Evolutionary conservation across 2,329 filamentous ascomycete genomes (phyloP).

Genomic region (Arthrobotrys iridis): DNA sequence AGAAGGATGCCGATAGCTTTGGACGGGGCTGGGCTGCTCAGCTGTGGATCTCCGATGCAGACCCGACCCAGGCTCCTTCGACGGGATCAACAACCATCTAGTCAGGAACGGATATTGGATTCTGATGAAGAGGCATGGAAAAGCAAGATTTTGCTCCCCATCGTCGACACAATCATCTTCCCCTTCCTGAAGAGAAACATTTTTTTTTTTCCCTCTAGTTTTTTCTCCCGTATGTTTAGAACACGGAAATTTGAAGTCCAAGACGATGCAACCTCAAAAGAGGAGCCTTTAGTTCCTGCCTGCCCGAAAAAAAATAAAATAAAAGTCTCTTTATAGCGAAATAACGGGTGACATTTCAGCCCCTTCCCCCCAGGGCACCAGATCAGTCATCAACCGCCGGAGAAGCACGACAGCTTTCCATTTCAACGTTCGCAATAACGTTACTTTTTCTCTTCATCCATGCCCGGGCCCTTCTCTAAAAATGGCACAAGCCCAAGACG

Average conservation of each 20-base stretch:
- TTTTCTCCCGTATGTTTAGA: conserved; percentile 34
- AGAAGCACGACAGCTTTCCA: conserved; percentile 35
- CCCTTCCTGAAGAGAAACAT: not conserved
- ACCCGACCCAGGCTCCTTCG: conserved; percentile 14
- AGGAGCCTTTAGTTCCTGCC: conserved; percentile 27
- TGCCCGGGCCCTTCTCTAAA: conserved; percentile 46
- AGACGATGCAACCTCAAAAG: conserved; percentile 50
- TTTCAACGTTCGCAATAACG: conserved; percentile 16
- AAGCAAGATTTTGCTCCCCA: conserved; percentile 16
- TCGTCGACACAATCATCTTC: not conserved
- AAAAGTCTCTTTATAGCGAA: conserved; percentile 20
- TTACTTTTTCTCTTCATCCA: conserved; percentile 42
- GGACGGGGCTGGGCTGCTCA: conserved; percentile 48
- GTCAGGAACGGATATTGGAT: conserved; percentile 45
- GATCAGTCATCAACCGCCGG: conserved; percentile 46
- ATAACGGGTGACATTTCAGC: conserved; percentile 48
- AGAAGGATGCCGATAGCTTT: conserved; percentile 35
- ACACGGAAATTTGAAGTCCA: conserved; percentile 42
- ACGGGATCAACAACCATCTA: conserved; percentile 42
- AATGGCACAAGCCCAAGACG: conserved; percentile 41
- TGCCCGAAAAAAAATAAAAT: conserved; percentile 24
- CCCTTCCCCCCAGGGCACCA: conserved; percentile 21
- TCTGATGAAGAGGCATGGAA: not conserved
- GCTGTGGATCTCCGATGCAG: conserved; percentile 48
- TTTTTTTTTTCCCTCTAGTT: not conserved